Conservation (phyloP, 768 basidiomycete genomes). For the Macrolepiota albuminosa region DNA sequence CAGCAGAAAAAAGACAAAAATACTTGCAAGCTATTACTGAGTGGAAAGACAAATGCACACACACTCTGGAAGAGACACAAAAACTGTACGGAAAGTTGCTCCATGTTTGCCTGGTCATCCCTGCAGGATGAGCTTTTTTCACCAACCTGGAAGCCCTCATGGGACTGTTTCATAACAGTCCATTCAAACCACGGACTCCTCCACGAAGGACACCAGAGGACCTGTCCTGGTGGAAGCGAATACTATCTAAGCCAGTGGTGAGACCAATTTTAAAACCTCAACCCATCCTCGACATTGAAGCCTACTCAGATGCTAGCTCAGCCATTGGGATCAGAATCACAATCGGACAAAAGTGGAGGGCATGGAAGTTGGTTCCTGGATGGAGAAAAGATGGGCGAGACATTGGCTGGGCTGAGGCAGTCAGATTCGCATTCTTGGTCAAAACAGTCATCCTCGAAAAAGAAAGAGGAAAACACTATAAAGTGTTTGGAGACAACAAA, state of each 20-base stretch:
- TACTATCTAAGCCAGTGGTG: constrained; percentile 12
- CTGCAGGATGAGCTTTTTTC: neutral
- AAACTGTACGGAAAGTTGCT: neutral
- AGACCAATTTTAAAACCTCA: constrained; percentile 24
- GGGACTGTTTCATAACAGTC: constrained; percentile 18
- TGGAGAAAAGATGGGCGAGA: too few relatives aligned
- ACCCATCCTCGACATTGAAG: constrained; percentile 20
- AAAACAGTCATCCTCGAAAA: too few relatives aligned
- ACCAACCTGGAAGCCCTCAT: constrained; percentile 31
- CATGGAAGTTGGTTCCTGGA: too few relatives aligned
- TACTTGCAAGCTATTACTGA: neutral
- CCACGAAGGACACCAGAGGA: constrained; percentile 16
- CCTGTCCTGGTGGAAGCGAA: constrained; percentile 30
- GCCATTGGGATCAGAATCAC: neutral
- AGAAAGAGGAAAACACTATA: too few relatives aligned
- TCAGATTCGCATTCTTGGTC: too few relatives aligned
- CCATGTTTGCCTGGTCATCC: neutral
- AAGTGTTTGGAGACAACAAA: too few relatives aligned
- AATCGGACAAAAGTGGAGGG: too few relatives aligned
- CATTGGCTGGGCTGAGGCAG: too few relatives aligned
- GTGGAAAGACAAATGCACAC: neutral
- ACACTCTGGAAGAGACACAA: neutral
- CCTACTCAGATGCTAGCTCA: constrained; percentile 41
- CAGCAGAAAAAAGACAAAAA: too few relatives aligned
- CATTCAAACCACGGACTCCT: constrained; percentile 25